Evolutionary conservation across 441 rosid species (phyloP), one percentile per base, ranked within the genome.

Genomic region (Adansonia madagascariensis): DNA sequence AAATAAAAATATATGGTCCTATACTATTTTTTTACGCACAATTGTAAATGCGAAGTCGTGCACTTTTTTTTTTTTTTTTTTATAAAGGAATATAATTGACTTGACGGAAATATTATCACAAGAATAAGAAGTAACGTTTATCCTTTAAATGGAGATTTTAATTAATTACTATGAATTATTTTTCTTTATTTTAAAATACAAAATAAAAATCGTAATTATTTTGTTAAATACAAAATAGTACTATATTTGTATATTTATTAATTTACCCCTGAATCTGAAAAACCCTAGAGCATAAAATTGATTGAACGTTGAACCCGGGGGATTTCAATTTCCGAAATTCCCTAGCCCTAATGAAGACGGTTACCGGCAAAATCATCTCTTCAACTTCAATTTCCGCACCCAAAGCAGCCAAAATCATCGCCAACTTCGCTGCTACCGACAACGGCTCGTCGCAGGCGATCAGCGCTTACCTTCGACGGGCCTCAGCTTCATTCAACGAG

Each of bases 381-480:
- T 75, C 77, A 12, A 49, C 60, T 4, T 18, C 77, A 14, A 17
- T 47, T 46, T 49, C 71, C 20, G 61, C 50, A 49, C 46, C 77
- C 44, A 74, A 47, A 0, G 77, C 70, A 9, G 62, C 71, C 47
- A 63, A 63, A 64, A 27, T 49, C 61, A 62, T 75, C 6, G 3
- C 50, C 47, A 75, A 63, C 1, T 63, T 75, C 60, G 10, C 71
- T 39, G 71, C 44, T 10, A 49, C 35, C 1, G 77, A 75, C 7
- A 75, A 49, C 60, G 61, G 71, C 47, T 49, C 77, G 18, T 75
- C 71, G 64, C 71, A 62, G n/a, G 77, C 71, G 1, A 15, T 75
- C 62, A 9, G 60, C 69, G 77, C 71, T 7, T 75, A 75, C 47
- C 69, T 63, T 27, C 50, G 71, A 10, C 77, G 77, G 18, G 15